Evolutionary conservation across 768 basidiomycete species (phyloP).

Genomic region (Myochromella boudieri): DNA sequence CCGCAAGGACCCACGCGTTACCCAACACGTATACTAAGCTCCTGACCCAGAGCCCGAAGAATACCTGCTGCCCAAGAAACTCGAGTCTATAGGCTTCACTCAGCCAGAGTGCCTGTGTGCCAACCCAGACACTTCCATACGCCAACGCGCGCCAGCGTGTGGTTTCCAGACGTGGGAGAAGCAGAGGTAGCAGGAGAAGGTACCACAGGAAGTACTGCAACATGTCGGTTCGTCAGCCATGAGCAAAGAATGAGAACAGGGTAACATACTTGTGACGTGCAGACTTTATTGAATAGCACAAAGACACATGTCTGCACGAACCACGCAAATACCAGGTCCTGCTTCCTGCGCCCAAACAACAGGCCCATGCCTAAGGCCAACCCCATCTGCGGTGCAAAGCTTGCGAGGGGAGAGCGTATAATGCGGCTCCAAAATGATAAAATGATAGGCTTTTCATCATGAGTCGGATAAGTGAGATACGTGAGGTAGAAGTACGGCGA

Average conservation of each 20-base stretch:
- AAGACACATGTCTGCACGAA: slow-evolving; percentile 90
- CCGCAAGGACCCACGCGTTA: slow-evolving; percentile 78
- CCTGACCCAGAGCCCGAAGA: slow-evolving; percentile 74
- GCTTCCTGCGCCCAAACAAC: slow-evolving; percentile 55
- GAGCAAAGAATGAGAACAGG: no score
- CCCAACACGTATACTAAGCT: slow-evolving; percentile 72
- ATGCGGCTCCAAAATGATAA: slow-evolving; percentile 39
- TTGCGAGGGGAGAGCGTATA: slow-evolving; percentile 72
- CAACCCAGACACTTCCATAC: slow-evolving; percentile 65
- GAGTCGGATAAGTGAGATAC: slow-evolving; percentile 77
- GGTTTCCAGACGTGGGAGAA: slow-evolving; percentile 67
- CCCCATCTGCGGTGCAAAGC: slow-evolving; percentile 81
- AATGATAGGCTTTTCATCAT: slow-evolving; percentile 15
- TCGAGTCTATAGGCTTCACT: slow-evolving; percentile 89
- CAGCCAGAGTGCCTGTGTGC: slow-evolving; percentile 86
- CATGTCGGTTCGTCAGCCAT: no score
- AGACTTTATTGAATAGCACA: slow-evolving; percentile 98
- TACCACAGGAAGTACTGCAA: slow-evolving; percentile 98
- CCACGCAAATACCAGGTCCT: slow-evolving; percentile 79
- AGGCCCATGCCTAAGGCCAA: slow-evolving; percentile 74
- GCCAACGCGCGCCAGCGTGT: slow-evolving; percentile 38
- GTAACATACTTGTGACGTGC: slow-evolving; percentile 84
- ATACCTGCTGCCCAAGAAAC: slow-evolving; percentile 77
- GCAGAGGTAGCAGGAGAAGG: slow-evolving; percentile 80
- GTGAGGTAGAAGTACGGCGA: slow-evolving; percentile 96